A percentile compares a stretch with the other conserved stretches of the same genome.
Conservation (phyloP, 2,329 filamentous ascomycete species). For the Botrytis porri region DNA sequence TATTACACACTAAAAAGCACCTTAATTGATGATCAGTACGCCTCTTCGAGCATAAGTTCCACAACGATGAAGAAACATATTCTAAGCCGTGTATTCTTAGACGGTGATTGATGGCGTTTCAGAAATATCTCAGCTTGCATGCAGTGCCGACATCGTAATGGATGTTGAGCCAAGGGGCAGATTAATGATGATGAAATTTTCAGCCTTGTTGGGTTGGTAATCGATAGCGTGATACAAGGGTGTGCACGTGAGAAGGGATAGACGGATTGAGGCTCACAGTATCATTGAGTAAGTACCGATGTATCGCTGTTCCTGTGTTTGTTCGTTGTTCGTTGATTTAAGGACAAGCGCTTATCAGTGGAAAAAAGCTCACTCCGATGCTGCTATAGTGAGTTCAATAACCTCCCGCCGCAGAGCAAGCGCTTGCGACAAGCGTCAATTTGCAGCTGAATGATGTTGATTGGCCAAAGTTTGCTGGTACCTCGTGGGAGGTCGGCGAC, state of each 20-base stretch:
- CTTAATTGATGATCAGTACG: slow-evolving; percentile 16
- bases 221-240: slow-evolving; percentile 16
- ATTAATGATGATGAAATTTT: slow-evolving; percentile 12
- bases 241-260: slow-evolving; percentile 1
- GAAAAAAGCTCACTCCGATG: neutral
- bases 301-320: neutral
- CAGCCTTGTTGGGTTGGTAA: slow-evolving; percentile 19
- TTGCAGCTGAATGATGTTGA: slow-evolving; percentile 8
- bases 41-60: slow-evolving; percentile 10
- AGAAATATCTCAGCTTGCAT: slow-evolving; percentile 17
- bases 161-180: neutral
- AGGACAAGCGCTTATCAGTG: slow-evolving; percentile 9
- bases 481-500: slow-evolving; percentile 20
- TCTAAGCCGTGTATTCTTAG: slow-evolving; percentile 6
- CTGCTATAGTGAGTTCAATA: neutral
- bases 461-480: slow-evolving; percentile 18
- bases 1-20: slow-evolving; percentile 21
- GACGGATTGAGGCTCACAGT: slow-evolving; percentile 3
- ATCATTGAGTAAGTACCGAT: neutral
- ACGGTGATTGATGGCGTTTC: slow-evolving; percentile 20
- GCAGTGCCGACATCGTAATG: slow-evolving; percentile 9
- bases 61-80: slow-evolving; percentile 17
- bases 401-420: neutral
- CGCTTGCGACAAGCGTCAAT: slow-evolving; percentile 17
- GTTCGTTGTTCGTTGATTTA: slow-evolving; percentile 7